Conservation (phyloP, 1,139 yeast species). For the Pichia sp. region DNA sequence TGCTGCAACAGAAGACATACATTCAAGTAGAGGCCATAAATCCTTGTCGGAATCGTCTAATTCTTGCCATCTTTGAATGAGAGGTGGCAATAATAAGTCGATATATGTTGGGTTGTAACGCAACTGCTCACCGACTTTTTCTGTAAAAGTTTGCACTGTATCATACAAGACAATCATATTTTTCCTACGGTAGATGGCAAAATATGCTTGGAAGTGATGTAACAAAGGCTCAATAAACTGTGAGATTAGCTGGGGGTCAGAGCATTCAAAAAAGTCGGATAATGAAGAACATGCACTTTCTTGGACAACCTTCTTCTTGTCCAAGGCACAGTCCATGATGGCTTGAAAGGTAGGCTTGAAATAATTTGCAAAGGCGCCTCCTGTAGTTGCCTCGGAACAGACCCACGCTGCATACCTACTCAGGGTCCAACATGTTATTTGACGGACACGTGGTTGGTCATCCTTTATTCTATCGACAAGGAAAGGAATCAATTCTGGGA, state of each 20-base stretch:
- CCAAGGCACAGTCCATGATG: conserved; percentile 69
- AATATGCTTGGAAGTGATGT: conserved; percentile 67
- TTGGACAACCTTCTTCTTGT: conserved; percentile 85
- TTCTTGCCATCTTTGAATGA: conserved; percentile 72
- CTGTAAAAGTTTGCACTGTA: conserved; percentile 88
- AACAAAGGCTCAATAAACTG: conserved; percentile 65
- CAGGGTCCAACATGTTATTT: conserved; percentile 92
- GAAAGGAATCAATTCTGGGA: conserved; percentile 80
- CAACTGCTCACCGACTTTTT: conserved; percentile 60
- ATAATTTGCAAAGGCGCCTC: conserved; percentile 60
- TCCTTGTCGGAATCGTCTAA: conserved; percentile 75
- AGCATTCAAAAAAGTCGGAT: conserved; percentile 73
- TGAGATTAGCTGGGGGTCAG: conserved; percentile 53
- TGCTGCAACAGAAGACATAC: conserved; percentile 89
- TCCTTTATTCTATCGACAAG: conserved; percentile 76
- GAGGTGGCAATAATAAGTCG: conserved; percentile 67
- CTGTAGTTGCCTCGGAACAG: conserved; percentile 55
- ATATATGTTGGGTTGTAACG: conserved; percentile 51
- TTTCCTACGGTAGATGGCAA: conserved; percentile 72
- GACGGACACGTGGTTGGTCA: conserved; percentile 78
- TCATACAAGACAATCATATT: conserved; percentile 81
- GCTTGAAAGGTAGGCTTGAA: conserved; percentile 77
- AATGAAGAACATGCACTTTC: conserved; percentile 90
- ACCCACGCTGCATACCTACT: conserved; percentile 86
- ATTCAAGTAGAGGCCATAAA: conserved; percentile 87